A percentile compares a stretch with the other conserved stretches of the same genome.
Evolutionary conservation across 148 eudicot species (phyloP).

Genomic region (Beta vulgaris): DNA sequence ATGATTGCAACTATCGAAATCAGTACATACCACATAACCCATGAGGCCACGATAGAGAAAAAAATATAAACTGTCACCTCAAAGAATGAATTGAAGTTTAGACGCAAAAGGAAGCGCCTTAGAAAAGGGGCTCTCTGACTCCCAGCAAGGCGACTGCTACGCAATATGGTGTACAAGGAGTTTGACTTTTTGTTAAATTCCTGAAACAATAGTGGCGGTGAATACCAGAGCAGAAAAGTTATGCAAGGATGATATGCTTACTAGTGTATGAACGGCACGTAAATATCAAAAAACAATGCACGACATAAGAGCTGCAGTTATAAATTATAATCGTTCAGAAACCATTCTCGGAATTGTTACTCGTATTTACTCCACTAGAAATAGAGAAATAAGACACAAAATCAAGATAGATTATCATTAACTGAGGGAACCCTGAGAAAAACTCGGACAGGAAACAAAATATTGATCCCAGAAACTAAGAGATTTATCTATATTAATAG

Average conservation of each 20-base stretch:
- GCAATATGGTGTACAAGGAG: conserved; percentile 88
- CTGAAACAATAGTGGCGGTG: conserved; percentile 36
- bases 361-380: background rate
- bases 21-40: background rate
- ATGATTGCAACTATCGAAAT: background rate
- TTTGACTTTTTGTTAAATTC: conserved; percentile 95
- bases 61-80: conserved; percentile 55
- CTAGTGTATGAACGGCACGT: background rate
- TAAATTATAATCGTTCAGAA: background rate
- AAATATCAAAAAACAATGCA: background rate
- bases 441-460: background rate
- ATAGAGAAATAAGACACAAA: background rate
- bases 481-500: background rate
- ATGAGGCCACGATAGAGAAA: background rate
- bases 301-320: background rate
- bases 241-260: background rate
- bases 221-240: background rate
- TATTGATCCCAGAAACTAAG: background rate
- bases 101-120: conserved; percentile 92
- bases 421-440: background rate
- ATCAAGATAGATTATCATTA: background rate
- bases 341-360: no score
- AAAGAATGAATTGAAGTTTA: conserved; percentile 90
- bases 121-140: conserved; percentile 98
- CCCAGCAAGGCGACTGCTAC: conserved; percentile 97